Conservation (phyloP, 108 stramenopile species). For the Bacterosira constricta region DNA sequence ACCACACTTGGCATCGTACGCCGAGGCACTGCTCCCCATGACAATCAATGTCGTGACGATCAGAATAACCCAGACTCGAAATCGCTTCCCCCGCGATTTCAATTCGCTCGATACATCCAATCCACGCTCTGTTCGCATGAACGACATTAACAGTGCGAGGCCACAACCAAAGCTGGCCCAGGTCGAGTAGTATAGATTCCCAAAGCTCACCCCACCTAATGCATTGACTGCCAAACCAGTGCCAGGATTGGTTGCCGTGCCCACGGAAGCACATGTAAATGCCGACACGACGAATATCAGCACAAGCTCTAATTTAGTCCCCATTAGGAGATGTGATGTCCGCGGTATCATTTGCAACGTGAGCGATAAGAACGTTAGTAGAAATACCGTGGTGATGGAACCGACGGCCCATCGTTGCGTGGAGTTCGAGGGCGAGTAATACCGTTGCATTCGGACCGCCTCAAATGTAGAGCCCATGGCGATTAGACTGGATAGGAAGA, state of each 20-base stretch:
- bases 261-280: constrained; percentile 16
- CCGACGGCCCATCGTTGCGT: constrained; percentile 27
- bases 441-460: constrained; percentile 12
- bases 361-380: constrained; percentile 27
- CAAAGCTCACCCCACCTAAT: constrained; percentile 60
- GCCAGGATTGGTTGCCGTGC: constrained; percentile 39
- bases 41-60: constrained; percentile 71
- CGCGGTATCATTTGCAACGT: constrained; percentile 5
- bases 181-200: constrained; percentile 82
- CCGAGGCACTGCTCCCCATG: constrained; percentile 72
- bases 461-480: constrained; percentile 48
- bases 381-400: constrained; percentile 32
- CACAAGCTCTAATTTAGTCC: constrained; percentile 28
- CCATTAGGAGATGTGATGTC: constrained; percentile 5
- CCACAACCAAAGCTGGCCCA: constrained; percentile 31
- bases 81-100: constrained; percentile 58
- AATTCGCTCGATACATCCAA: constrained; percentile 73
- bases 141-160: constrained; percentile 55
- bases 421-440: background rate
- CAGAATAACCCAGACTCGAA: constrained; percentile 69
- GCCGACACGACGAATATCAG: constrained; percentile 8
- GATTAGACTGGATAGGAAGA: constrained; percentile 35
- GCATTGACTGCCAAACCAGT: constrained; percentile 63
- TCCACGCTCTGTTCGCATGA: constrained; percentile 66
- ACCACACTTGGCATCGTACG: constrained; percentile 66